Conservation (phyloP, 352 stramenopile genomes). For the Pseudoperonospora humuli region DNA sequence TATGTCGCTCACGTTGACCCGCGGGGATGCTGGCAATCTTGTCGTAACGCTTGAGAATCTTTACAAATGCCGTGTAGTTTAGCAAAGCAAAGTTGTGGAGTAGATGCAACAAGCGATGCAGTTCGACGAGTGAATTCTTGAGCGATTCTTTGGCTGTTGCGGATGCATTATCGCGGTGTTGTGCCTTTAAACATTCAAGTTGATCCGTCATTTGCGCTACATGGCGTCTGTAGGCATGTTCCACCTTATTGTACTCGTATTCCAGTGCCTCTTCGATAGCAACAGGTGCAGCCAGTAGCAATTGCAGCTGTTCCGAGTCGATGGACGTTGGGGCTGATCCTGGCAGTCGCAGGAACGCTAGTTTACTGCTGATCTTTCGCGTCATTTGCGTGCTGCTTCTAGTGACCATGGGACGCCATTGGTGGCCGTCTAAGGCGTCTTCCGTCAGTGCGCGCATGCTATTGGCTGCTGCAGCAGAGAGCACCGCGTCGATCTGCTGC, state of each 20-base stretch:
- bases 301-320: slow-evolving; percentile 27
- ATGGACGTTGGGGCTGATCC: slow-evolving; percentile 7
- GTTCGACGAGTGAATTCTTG: slow-evolving; percentile 88
- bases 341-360: slow-evolving; percentile 23
- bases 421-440: slow-evolving; percentile 15
- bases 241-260: slow-evolving; percentile 85
- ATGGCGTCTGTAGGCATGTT: slow-evolving; percentile 88
- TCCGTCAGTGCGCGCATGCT: slow-evolving; percentile 9
- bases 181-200: slow-evolving; percentile 73
- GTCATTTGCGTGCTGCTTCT: slow-evolving; percentile 13
- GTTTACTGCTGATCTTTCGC: slow-evolving; percentile 13
- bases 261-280: slow-evolving; percentile 83
- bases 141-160: slow-evolving; percentile 83
- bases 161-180: slow-evolving; percentile 51
- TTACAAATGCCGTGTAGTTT: slow-evolving; percentile 98
- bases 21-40: slow-evolving; percentile 31
- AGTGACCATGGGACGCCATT: slow-evolving; percentile 25
- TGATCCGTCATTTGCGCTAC: slow-evolving; percentile 72
- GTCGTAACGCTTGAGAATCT: slow-evolving; percentile 97
- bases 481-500: slow-evolving; percentile 32
- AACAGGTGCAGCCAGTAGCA: slow-evolving; percentile 18
- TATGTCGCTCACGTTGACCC: slow-evolving; percentile 34
- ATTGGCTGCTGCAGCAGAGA: slow-evolving; percentile 14
- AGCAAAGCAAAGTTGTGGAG: slow-evolving; percentile 96
- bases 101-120: slow-evolving; percentile 90